A percentile compares a stretch with the other conserved stretches of the same genome.
Conservation (phyloP, 495 filamentous ascomycete species). For the Paragyromitra xinjiangensis region DNA sequence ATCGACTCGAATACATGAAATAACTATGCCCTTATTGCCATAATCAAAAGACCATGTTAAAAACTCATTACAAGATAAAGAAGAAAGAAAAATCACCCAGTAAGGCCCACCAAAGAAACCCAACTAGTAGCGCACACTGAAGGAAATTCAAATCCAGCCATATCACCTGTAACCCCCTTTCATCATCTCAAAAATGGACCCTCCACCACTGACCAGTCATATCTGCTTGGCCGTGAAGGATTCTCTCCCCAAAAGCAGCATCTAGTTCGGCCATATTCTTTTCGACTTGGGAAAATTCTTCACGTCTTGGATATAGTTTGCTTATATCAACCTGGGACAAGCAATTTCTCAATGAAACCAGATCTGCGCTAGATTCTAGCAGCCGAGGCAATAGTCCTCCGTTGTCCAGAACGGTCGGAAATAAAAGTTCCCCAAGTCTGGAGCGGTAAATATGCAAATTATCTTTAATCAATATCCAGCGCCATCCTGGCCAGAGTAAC, state of each 20-base stretch:
- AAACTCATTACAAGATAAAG: slow-evolving; percentile 10
- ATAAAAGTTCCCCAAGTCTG: not conserved
- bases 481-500: slow-evolving; percentile 31
- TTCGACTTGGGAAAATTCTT: not conserved
- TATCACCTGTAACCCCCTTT: not conserved
- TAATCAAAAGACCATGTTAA: not conserved
- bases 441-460: not conserved
- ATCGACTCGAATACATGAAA: not conserved
- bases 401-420: slow-evolving; percentile 3
- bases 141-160: not conserved
- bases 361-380: not conserved
- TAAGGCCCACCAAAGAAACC: not conserved
- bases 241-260: not conserved
- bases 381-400: not conserved
- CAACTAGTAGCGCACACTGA: not conserved
- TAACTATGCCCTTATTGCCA: not conserved
- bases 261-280: not conserved
- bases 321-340: slow-evolving; percentile 1
- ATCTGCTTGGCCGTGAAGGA: not conserved
- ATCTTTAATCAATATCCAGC: slow-evolving; percentile 22
- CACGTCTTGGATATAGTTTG: not conserved
- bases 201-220: not conserved
- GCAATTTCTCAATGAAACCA: not conserved
- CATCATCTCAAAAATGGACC: not conserved
- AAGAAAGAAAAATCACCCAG: not conserved